Evolutionary conservation across 371 early-diverging fungal species (phyloP).

Genomic region (Syncephalastrum contaminatum): DNA sequence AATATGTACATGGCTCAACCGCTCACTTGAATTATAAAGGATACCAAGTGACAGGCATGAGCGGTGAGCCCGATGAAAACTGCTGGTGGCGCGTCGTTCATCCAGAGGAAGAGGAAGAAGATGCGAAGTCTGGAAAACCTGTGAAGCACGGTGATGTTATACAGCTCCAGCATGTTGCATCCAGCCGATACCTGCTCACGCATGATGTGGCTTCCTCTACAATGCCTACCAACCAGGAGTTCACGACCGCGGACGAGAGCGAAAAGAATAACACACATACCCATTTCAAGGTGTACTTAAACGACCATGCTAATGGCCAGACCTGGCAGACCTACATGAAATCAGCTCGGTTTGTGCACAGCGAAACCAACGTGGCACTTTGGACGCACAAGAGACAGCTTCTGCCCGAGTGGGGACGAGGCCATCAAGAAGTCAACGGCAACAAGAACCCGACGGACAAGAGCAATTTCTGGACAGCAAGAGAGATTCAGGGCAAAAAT

Average conservation of each 20-base stretch:
- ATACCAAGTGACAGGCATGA: slow-evolving; percentile 82
- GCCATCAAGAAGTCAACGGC: slow-evolving; percentile 91
- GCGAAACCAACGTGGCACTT: slow-evolving; percentile 69
- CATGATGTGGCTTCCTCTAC: slow-evolving; percentile 96
- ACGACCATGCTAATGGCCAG: slow-evolving; percentile 30
- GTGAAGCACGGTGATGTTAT: slow-evolving; percentile 63
- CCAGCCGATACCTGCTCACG: slow-evolving; percentile 69
- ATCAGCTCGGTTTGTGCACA: slow-evolving; percentile 60
- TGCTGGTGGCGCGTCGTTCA: slow-evolving; percentile 85
- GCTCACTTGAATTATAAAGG: slow-evolving; percentile 31
- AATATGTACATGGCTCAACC: no score
- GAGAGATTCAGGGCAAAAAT: slow-evolving; percentile 65
- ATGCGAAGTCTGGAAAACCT: slow-evolving; percentile 1
- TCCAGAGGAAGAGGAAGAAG: slow-evolving; percentile 17
- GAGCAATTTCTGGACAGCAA: slow-evolving; percentile 71
- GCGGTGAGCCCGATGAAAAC: slow-evolving; percentile 51
- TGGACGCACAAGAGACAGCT: slow-evolving; percentile 59
- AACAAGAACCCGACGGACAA: slow-evolving; percentile 72
- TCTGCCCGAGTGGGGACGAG: slow-evolving; percentile 92
- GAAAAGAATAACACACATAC: slow-evolving; percentile 54
- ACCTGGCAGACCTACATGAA: slow-evolving; percentile 54
- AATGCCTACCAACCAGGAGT: slow-evolving; percentile 89
- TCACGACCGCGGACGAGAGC: slow-evolving; percentile 64
- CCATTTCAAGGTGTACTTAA: slow-evolving; percentile 54
- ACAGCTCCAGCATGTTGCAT: slow-evolving; percentile 62